These are phyloP conservation scores for Pecoramyces ruminantium DNA, from an alignment of 192 early-diverging fungal species.

Conservation along the genomic window DNA sequence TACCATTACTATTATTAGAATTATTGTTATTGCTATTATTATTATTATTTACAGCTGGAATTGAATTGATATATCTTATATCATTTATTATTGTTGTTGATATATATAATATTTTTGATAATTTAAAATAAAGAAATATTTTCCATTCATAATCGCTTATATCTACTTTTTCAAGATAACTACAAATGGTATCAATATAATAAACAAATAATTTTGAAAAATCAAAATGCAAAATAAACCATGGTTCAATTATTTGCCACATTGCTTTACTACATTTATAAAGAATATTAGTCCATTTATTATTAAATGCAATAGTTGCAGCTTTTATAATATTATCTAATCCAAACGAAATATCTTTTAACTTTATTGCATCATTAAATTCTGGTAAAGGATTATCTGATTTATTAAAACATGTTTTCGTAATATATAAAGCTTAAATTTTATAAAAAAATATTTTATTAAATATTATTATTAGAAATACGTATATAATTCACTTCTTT, in stretches of 20 bases:
- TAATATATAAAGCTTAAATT: background rate
- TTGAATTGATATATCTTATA: background rate
- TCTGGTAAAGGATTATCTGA: background rate
- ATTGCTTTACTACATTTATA: background rate
- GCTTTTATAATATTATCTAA: background rate
- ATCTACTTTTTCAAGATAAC: background rate
- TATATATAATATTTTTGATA: background rate
- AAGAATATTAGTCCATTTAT: background rate
- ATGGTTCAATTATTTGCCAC: background rate
- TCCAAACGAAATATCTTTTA: background rate
- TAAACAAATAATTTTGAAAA: background rate
- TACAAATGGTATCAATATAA: background rate
- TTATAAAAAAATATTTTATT: background rate
- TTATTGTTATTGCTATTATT: background rate
- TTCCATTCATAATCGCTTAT: background rate
- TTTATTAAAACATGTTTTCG: background rate
- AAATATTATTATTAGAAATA: too few species aligned
- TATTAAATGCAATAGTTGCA: background rate
- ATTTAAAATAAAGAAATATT: background rate
- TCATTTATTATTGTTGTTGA: background rate
- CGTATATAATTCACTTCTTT: too few species aligned
- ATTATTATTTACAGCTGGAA: background rate
- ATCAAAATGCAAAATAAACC: background rate
- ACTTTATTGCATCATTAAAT: background rate
- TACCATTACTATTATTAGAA: background rate